A percentile compares a stretch with the other conserved stretches of the same genome.
These are phyloP conservation scores for Ceratocystis papillata DNA, from an alignment of 2,329 filamentous ascomycete genomes.

Conservation along the genomic window DNA sequence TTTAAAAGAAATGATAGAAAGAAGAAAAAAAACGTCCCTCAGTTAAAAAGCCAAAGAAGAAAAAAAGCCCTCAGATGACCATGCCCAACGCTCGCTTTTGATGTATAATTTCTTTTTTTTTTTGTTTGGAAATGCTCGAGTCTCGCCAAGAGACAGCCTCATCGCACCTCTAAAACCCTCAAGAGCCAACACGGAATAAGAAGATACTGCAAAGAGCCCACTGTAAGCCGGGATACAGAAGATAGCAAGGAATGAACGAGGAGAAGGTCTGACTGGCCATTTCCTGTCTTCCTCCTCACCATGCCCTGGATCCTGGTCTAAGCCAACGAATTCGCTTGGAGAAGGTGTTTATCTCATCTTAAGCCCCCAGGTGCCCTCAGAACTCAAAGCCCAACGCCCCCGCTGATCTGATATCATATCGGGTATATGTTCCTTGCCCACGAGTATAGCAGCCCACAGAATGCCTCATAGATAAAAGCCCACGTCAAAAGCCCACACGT, in stretches of 20 bases:
- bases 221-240: neutral
- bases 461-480: constrained; percentile 24
- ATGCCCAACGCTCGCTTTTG: neutral
- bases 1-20: constrained; percentile 3
- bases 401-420: neutral
- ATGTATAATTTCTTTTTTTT: constrained; percentile 10
- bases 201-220: constrained; percentile 19
- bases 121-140: neutral
- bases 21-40: neutral
- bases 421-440: constrained; percentile 25
- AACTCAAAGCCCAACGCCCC: constrained; percentile 24
- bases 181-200: constrained; percentile 9
- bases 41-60: constrained; percentile 6
- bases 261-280: neutral
- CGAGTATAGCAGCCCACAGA: constrained; percentile 25
- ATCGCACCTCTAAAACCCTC: too few relatives aligned
- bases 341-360: constrained; percentile 24
- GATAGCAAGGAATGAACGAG: neutral
- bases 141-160: neutral
- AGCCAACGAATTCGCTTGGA: constrained; percentile 24
- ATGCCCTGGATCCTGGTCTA: neutral
- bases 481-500: constrained; percentile 22
- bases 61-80: constrained; percentile 16
- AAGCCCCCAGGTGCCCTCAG: constrained; percentile 25
- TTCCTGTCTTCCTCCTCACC: neutral